Percentiles rank a stretch among this genome's conserved stretches.
Conservation (phyloP, 306 rosid species). For the Hippophae rhamnoides region DNA sequence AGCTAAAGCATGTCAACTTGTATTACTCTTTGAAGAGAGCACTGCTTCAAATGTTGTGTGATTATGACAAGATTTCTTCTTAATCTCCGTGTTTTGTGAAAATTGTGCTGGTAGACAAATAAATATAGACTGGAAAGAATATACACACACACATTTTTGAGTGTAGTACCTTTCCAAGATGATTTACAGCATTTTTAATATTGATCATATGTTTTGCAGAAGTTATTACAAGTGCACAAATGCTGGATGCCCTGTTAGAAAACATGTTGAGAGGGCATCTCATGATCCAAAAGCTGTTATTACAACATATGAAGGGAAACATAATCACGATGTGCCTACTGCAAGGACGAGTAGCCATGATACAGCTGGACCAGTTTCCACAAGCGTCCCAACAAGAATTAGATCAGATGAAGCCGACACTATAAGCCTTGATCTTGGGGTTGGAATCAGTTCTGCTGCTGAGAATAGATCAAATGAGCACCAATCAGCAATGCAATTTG, state of each 20-base stretch:
- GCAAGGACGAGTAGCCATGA: conserved; percentile 81
- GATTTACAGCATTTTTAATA: conserved; percentile 13
- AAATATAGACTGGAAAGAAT: too few relatives aligned
- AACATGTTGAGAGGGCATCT: conserved; percentile 96
- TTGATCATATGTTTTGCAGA: conserved; percentile 40
- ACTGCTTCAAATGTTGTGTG: too few relatives aligned
- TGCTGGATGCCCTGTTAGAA: conserved; percentile 88
- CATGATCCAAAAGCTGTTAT: conserved; percentile 97
- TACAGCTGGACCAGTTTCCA: conserved; percentile 36
- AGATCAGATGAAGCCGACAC: conserved; percentile 65
- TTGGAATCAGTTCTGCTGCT: conserved; percentile 53
- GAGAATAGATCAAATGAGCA: conserved; percentile 50
- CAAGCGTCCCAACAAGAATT: conserved; percentile 33
- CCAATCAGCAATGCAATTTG: background rate
- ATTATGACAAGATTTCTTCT: too few relatives aligned
- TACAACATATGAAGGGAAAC: conserved; percentile 92
- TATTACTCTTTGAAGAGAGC: too few relatives aligned
- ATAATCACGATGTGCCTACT: conserved; percentile 91
- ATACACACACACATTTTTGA: too few relatives aligned
- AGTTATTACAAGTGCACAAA: conserved; percentile 97
- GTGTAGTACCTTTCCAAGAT: background rate
- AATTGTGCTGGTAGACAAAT: too few relatives aligned
- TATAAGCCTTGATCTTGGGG: conserved; percentile 92
- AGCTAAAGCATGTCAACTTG: too few relatives aligned
- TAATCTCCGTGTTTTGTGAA: too few relatives aligned